A percentile compares a stretch with the other conserved stretches of the same genome.
Evolutionary conservation across 2,329 filamentous ascomycete genomes (phyloP).

Genomic region (Periglandula ipomoeae): DNA sequence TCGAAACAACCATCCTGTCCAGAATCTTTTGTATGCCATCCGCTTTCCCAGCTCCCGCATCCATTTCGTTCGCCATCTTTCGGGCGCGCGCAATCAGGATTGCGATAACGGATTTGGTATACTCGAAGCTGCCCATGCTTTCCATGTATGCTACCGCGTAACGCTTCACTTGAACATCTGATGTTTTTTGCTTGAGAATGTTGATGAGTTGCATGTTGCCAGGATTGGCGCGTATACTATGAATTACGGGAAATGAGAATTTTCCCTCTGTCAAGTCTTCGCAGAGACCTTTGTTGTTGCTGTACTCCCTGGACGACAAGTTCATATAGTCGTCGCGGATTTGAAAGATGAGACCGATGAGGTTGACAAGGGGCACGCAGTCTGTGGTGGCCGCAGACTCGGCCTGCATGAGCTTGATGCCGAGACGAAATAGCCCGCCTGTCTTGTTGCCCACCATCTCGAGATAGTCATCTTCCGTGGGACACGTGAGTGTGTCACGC

Average conservation of each 20-base stretch:
- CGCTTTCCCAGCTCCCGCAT: conserved; percentile 48
- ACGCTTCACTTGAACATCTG: conserved; percentile 77
- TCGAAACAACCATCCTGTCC: conserved; percentile 47
- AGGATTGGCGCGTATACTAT: conserved; percentile 73
- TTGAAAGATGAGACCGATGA: conserved; percentile 80
- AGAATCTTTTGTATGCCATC: conserved; percentile 56
- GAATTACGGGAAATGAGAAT: conserved; percentile 93
- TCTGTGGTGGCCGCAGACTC: conserved; percentile 51
- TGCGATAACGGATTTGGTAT: conserved; percentile 60
- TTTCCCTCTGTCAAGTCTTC: conserved; percentile 96
- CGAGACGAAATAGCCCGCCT: conserved; percentile 74
- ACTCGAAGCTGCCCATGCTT: conserved; percentile 78
- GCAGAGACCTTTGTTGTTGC: conserved; percentile 83
- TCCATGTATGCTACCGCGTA: conserved; percentile 93
- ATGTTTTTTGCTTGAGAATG: conserved; percentile 84
- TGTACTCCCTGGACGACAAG: conserved; percentile 65
- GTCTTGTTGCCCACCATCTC: conserved; percentile 93
- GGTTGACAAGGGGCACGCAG: conserved; percentile 76
- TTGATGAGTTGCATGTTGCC: conserved; percentile 74
- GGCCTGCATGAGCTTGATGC: conserved; percentile 81
- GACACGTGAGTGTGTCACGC: conserved; percentile 76
- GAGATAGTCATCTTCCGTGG: conserved; percentile 82
- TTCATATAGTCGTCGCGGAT: conserved; percentile 94
- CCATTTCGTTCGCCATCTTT: conserved; percentile 54
- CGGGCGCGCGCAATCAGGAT: conserved; percentile 57